Percentiles rank a stretch among this genome's conserved stretches.
These are phyloP conservation scores for Orbilia blumenaviensis DNA, from an alignment of 2,329 filamentous ascomycete species.

Conservation along the genomic window DNA sequence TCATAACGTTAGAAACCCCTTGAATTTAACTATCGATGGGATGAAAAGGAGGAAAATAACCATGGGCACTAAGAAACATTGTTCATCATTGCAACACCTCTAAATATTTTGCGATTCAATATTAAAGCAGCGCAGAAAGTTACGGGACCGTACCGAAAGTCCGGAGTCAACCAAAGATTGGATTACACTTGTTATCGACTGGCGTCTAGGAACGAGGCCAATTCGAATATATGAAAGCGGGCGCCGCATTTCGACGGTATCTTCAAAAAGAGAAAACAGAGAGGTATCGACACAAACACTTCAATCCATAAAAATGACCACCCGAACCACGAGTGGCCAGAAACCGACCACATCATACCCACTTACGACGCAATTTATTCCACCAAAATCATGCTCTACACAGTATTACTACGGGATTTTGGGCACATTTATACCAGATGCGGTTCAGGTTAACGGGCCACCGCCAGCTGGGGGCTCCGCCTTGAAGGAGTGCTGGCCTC, in stretches of 20 bases:
- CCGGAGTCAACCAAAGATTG: no score
- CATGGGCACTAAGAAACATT: no score
- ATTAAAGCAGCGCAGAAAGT: no score
- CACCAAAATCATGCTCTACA: constrained; percentile 13
- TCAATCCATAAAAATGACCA: constrained; percentile 27
- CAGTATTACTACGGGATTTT: constrained; percentile 18
- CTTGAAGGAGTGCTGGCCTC: constrained; percentile 25
- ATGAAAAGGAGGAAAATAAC: constrained; percentile 24
- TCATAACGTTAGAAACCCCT: constrained; percentile 50
- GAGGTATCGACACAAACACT: neutral
- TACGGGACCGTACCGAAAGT: no score
- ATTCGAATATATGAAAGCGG: no score
- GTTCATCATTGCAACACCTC: no score
- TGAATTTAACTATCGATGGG: constrained; percentile 30
- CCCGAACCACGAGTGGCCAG: constrained; percentile 2
- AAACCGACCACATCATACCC: constrained; percentile 31
- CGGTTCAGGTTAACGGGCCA: constrained; percentile 22
- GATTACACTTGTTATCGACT: no score
- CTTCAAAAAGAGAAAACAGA: no score
- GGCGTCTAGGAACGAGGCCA: no score
- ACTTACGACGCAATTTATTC: constrained; percentile 43
- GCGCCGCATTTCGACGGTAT: no score
- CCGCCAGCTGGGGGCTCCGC: neutral
- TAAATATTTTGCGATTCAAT: neutral
- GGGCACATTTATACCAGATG: neutral